Evolutionary conservation across 495 filamentous ascomycete species (phyloP), one percentile per base, ranked within the genome.

Genomic region (Aspergillus ostianus): DNA sequence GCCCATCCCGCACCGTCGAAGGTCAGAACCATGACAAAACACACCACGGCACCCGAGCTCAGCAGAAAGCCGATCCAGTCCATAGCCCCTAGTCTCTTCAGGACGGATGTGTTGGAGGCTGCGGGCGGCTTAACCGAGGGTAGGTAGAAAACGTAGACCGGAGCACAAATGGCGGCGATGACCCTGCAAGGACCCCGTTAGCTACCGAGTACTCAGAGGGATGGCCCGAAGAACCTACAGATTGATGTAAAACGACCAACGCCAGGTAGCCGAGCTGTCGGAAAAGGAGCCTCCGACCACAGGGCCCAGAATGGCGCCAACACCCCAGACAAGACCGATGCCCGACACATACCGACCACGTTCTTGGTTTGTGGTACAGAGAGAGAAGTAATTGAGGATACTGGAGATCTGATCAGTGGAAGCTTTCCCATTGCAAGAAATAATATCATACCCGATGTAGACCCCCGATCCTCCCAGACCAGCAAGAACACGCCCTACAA

Each of bases 111-210:
- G 4, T 17, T 17, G 6, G 12, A 41, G 12, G 36, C 13, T 15
- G 36, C 36, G 13, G 36, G 36, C 36, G 36, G 36, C 13, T 41
- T 41, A 17, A 41, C 36, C 4, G 49, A 51, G 49, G 18, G 49
- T 12, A 51, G 19, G n/a, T 27, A 51, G 64, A 85, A 81, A 27
- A 88, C 5, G 62, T 82, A 88, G 45, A 80, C 72, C 0, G 87
- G 87, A 1, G 78, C n/a, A 15, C 36, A 41, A 41, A 41, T 13
- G 12, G 36, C 36, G 36, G 36, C 13, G 13, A 41, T 41, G 36
- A 41, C 36, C 13, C 36, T 41, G 5, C 3, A 15, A 15, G 10
- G 4, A 15, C 12, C 13, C 10, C 12, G 36, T 41, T 41, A 41
- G 36, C 10, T 41, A 17, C 36, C 36, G 36, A 41, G 2, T 41